Evolutionary conservation across 306 rosid species (phyloP).

Genomic region (Fragaria vesca): DNA sequence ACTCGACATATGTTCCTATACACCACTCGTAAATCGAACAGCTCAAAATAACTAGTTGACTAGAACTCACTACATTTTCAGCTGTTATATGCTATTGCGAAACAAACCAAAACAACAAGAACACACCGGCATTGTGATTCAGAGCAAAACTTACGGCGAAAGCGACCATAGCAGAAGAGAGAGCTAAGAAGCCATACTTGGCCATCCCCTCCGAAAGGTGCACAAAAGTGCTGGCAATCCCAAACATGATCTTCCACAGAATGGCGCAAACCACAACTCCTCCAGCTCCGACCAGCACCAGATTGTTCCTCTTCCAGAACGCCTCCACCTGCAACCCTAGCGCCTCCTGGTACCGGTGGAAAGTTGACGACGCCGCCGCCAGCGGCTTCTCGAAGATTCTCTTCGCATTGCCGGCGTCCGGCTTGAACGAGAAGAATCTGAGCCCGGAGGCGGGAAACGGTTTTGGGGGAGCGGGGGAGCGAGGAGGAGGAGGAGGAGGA

Average conservation of each 20-base stretch:
- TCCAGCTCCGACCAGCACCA: slow-evolving; percentile 57
- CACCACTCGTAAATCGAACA: neutral
- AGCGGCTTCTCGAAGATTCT: slow-evolving; percentile 55
- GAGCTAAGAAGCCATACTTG: slow-evolving; percentile 91
- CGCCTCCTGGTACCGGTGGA: slow-evolving; percentile 74
- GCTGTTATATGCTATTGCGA: neutral
- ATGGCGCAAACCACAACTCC: slow-evolving; percentile 64
- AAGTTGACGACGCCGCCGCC: slow-evolving; percentile 45
- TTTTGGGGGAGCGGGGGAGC: slow-evolving; percentile 5
- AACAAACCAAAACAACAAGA: neutral
- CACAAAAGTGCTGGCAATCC: slow-evolving; percentile 69
- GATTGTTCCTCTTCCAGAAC: slow-evolving; percentile 62
- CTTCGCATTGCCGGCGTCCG: slow-evolving; percentile 36
- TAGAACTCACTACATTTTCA: neutral
- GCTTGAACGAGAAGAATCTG: slow-evolving; percentile 51
- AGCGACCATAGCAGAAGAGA: slow-evolving; percentile 86
- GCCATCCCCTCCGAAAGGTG: slow-evolving; percentile 88
- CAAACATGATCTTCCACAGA: slow-evolving; percentile 79
- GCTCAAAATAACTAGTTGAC: neutral
- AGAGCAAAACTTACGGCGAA: slow-evolving; percentile 65
- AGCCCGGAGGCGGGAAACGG: slow-evolving; percentile 11
- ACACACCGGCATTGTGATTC: neutral
- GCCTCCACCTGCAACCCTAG: slow-evolving; percentile 85
- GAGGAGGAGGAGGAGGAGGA: slow-evolving; percentile 13
- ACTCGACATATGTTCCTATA: no score